These are phyloP conservation scores for Debaryomyces tyrocola DNA, from an alignment of 805 yeast species.

Conservation along the genomic window DNA sequence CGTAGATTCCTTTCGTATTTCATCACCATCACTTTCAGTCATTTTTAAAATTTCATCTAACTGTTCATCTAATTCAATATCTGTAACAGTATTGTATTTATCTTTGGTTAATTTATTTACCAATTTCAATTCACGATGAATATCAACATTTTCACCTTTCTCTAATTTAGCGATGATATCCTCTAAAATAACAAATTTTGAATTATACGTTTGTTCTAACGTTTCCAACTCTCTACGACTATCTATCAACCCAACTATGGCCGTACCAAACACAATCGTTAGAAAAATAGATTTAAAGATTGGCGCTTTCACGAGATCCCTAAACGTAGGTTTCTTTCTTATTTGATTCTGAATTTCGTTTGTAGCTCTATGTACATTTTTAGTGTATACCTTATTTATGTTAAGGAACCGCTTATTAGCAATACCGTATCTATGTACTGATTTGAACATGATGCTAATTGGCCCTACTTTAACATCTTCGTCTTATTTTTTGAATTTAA, in stretches of 20 bases:
- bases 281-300: constrained; percentile 38
- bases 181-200: constrained; percentile 32
- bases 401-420: too few species aligned
- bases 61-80: constrained; percentile 40
- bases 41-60: constrained; percentile 34
- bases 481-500: too few species aligned
- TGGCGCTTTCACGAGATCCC: constrained; percentile 33
- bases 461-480: too few species aligned
- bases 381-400: too few species aligned
- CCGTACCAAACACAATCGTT: constrained; percentile 42
- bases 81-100: constrained; percentile 30
- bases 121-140: constrained; percentile 38
- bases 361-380: too few species aligned
- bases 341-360: background rate
- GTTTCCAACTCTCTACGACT: constrained; percentile 45
- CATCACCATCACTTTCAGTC: constrained; percentile 22
- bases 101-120: constrained; percentile 45
- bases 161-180: constrained; percentile 30
- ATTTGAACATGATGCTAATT: too few species aligned
- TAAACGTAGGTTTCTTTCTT: constrained; percentile 18
- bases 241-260: constrained; percentile 48
- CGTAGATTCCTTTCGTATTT: constrained; percentile 2
- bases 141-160: constrained; percentile 39
- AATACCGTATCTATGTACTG: too few species aligned
- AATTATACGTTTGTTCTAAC: constrained; percentile 36